Conservation (phyloP, 257 asterid genomes). For the Solanum dulcamara region DNA sequence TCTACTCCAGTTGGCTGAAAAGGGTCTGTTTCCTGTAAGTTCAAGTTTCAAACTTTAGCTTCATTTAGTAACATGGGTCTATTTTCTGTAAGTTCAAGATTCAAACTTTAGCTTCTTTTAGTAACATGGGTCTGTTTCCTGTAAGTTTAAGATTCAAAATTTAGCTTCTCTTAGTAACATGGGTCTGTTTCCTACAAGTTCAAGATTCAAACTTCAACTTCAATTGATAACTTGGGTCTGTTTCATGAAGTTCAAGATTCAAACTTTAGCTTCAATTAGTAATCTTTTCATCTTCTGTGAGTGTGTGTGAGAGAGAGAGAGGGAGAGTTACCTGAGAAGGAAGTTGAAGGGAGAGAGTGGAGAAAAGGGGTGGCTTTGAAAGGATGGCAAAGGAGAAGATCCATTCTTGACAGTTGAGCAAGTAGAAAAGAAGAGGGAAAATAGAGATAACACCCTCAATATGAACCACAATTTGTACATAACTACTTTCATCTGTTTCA, state of each 20-base stretch:
- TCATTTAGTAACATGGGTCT: not conserved
- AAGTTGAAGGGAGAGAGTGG: slow-evolving; percentile 13
- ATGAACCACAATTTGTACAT: slow-evolving; percentile 26
- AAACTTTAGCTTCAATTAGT: not conserved
- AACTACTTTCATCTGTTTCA: too few species aligned
- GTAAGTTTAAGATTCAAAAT: slow-evolving; percentile 3
- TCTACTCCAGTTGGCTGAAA: slow-evolving; percentile 9
- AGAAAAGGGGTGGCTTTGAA: slow-evolving; percentile 33
- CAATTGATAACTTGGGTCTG: not conserved
- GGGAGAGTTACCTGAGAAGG: slow-evolving; percentile 8
- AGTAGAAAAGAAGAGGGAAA: not conserved
- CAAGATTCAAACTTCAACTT: not conserved
- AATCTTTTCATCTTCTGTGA: not conserved
- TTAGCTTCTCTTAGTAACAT: not conserved
- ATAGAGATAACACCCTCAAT: slow-evolving; percentile 16
- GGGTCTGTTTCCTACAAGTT: slow-evolving; percentile 27
- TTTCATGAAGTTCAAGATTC: not conserved
- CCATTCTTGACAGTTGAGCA: slow-evolving; percentile 34
- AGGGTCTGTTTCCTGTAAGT: slow-evolving; percentile 32
- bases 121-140: not conserved
- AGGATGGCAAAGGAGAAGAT: slow-evolving; percentile 42
- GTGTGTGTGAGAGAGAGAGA: not conserved
- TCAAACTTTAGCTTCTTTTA: not conserved
- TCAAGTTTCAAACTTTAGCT: not conserved
- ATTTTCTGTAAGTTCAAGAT: slow-evolving; percentile 27